phyloP scores from a whole-genome alignment of 108 stramenopile genomes.

The Chaetoceros muelleri region DNA sequence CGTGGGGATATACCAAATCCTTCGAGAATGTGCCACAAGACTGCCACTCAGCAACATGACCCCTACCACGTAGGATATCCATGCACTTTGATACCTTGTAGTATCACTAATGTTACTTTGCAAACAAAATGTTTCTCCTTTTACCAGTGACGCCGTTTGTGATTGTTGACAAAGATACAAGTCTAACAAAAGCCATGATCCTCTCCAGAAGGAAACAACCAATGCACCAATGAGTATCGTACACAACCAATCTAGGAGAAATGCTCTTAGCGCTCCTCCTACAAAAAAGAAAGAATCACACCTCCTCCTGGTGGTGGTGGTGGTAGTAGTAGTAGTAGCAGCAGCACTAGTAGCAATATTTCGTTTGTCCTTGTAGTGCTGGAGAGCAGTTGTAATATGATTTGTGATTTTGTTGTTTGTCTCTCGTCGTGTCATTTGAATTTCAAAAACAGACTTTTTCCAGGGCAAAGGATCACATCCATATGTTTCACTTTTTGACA shows the following conservation, averaged over 20 bases:
- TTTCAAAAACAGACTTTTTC: too few relatives aligned
- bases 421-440: too few relatives aligned
- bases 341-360: too few relatives aligned
- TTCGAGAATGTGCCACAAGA: constrained; percentile 2
- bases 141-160: constrained; percentile 5
- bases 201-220: constrained; percentile 20
- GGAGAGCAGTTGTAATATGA: too few relatives aligned
- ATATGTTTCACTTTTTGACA: too few relatives aligned
- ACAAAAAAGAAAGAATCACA: too few relatives aligned
- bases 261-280: too few relatives aligned
- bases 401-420: too few relatives aligned
- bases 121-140: constrained; percentile 21
- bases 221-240: constrained; percentile 14
- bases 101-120: constrained; percentile 1
- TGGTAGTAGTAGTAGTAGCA: too few relatives aligned
- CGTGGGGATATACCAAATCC: not conserved
- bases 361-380: too few relatives aligned
- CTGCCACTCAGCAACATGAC: constrained; percentile 6
- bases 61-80: constrained; percentile 12
- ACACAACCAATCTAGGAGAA: constrained; percentile 22
- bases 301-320: too few relatives aligned
- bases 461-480: too few relatives aligned
- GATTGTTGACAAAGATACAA: constrained; percentile 17
- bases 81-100: constrained; percentile 8
- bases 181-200: constrained; percentile 20